A percentile compares a stretch with the other conserved stretches of the same genome.
phyloP scores from a whole-genome alignment of 2,329 filamentous ascomycete species.

The Hypoxylon sp. region DNA sequence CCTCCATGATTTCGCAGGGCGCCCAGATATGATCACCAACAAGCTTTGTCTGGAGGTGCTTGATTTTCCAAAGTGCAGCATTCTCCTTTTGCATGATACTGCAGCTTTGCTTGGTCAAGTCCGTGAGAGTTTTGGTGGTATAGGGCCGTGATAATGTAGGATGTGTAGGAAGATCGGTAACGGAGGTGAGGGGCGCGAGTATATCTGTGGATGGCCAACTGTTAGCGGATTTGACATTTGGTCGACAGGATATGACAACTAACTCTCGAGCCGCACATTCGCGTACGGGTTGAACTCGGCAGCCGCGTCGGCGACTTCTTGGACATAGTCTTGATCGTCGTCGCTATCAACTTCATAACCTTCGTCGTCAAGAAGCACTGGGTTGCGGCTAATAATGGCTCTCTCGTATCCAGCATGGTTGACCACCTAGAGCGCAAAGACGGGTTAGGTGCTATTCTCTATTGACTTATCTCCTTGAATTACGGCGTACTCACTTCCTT shows the following conservation, averaged over 20 bases:
- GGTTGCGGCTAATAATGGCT: conserved; percentile 78
- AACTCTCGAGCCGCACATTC: conserved; percentile 75
- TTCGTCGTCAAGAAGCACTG: conserved; percentile 77
- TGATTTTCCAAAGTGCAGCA: conserved; percentile 75
- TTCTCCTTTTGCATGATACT: conserved; percentile 80
- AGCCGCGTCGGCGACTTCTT: conserved; percentile 68
- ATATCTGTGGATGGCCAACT: conserved; percentile 61
- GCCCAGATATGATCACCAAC: conserved; percentile 78
- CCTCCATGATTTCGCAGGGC: conserved; percentile 66
- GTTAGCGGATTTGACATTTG: conserved; percentile 37
- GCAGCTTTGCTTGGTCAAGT: conserved; percentile 74
- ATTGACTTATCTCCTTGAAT: not conserved
- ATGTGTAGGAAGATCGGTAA: conserved; percentile 77
- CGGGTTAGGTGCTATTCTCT: conserved; percentile 24
- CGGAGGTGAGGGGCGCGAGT: conserved; percentile 77
- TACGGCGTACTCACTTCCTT: conserved; percentile 66
- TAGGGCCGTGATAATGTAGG: conserved; percentile 79
- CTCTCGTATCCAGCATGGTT: conserved; percentile 78
- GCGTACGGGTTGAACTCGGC: conserved; percentile 78
- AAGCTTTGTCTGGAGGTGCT: conserved; percentile 75
- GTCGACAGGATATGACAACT: conserved; percentile 44
- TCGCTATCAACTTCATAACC: conserved; percentile 79
- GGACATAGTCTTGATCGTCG: conserved; percentile 70
- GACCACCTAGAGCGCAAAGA: conserved; percentile 62
- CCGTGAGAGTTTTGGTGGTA: conserved; percentile 74